Evolutionary conservation across 169 alveolate genomes (phyloP), one percentile per base, ranked within the genome.

Genomic region (Plasmodium vinckei): DNA sequence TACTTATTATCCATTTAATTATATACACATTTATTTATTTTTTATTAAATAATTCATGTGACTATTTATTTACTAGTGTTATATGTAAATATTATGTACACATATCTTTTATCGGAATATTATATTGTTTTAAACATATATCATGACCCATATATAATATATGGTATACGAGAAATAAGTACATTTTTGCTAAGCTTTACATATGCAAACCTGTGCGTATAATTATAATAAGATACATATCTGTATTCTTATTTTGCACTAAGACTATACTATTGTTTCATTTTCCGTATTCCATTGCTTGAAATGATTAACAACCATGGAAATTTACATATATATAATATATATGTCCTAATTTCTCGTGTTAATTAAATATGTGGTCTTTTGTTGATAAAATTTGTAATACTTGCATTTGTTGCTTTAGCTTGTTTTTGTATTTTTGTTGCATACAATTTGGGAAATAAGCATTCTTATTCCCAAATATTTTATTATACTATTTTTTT

Each of bases 191-290:
- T 65, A 79, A 70, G 46, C 67, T 70, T 79, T 63, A 42, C 70
- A 64, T 49, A 79, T 79, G 89, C 89, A 79, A 49, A 42, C 64
- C 53, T 64, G 89, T 79, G 89, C 89, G 79, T 79, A 42, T 10
- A 46, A 23, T 19, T 19, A 42, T 57, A 44, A 56, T 46, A 56
- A 47, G 88, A 65, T 79, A 51, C 63, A 77, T 42, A 65, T 54
- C 5, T 57, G 72, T 19, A 9, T 25, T 51, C 53, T 53, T 44
- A 39, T 64, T 46, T 39, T 27, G n/a, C 42, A 2, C 47, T 15
- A 12, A 39, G 42, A 33, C 7, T 33, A 3, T 33, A 33, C 42
- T 7, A 33, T 33, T 33, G 42, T 33, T 33, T 0, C 42, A 33
- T 33, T 33, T 33, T 33, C 5, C 42, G 42, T 33, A 33, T 33